These are phyloP conservation scores for Globisporangium radiosum DNA, from an alignment of 352 stramenopile species.

Conservation along the genomic window DNA sequence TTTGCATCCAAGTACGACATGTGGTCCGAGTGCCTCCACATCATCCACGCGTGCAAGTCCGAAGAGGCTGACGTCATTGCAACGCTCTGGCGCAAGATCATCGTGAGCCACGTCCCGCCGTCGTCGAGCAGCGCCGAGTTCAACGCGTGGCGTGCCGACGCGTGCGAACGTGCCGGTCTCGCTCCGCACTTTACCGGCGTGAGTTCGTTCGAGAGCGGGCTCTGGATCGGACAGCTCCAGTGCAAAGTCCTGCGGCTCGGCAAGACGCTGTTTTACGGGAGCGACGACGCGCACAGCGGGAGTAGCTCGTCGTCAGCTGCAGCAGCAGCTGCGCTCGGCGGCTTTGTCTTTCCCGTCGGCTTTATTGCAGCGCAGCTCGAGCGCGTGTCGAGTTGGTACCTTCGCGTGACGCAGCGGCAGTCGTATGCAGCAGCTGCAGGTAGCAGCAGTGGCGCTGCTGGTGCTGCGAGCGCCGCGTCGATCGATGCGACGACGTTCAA, in stretches of 20 bases:
- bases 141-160: slow-evolving; percentile 62
- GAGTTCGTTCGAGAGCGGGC: slow-evolving; percentile 66
- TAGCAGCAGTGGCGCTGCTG: slow-evolving; percentile 1
- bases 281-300: slow-evolving; percentile 37
- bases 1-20: slow-evolving; percentile 84
- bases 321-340: slow-evolving; percentile 22
- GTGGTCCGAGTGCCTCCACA: slow-evolving; percentile 82
- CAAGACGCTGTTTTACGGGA: slow-evolving; percentile 66
- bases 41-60: slow-evolving; percentile 81
- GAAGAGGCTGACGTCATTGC: slow-evolving; percentile 69
- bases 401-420: slow-evolving; percentile 48
- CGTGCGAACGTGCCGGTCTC: slow-evolving; percentile 60
- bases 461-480: slow-evolving; percentile 29
- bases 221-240: slow-evolving; percentile 80
- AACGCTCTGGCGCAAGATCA: slow-evolving; percentile 66
- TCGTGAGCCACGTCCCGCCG: slow-evolving; percentile 60
- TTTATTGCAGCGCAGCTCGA: slow-evolving; percentile 75
- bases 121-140: slow-evolving; percentile 61
- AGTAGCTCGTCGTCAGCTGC: slow-evolving; percentile 19
- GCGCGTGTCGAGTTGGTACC: slow-evolving; percentile 74
- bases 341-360: slow-evolving; percentile 67
- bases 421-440: slow-evolving; percentile 23
- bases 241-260: slow-evolving; percentile 66
- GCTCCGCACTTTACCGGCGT: slow-evolving; percentile 23
- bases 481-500: slow-evolving; percentile 69